These are phyloP conservation scores for Megacollybia platyphylla DNA, from an alignment of 1,284 basidiomycete genomes.

Conservation along the genomic window DNA sequence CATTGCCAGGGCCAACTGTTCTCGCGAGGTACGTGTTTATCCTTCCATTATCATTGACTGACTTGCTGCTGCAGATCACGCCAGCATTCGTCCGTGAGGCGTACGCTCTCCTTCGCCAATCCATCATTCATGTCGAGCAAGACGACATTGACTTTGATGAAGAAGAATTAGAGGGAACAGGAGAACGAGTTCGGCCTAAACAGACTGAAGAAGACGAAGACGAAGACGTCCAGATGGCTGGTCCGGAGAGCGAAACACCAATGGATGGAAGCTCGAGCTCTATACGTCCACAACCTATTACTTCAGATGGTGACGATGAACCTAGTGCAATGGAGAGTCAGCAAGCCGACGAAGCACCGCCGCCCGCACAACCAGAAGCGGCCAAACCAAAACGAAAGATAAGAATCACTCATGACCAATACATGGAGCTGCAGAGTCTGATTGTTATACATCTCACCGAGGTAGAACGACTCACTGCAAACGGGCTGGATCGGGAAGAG, in stretches of 20 bases:
- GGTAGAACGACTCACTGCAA: slow-evolving; percentile 65
- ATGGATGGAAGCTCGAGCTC: slow-evolving; percentile 42
- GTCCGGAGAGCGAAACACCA: slow-evolving; percentile 39
- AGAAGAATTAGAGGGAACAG: slow-evolving; percentile 63
- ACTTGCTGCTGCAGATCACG: slow-evolving; percentile 48
- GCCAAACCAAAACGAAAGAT: slow-evolving; percentile 57
- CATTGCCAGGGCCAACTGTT: slow-evolving; percentile 94
- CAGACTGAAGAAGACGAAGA: slow-evolving; percentile 29
- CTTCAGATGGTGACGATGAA: not conserved
- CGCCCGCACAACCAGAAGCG: slow-evolving; percentile 19
- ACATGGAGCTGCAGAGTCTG: slow-evolving; percentile 82
- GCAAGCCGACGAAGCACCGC: not conserved
- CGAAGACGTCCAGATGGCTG: slow-evolving; percentile 55
- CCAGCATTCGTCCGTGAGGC: slow-evolving; percentile 94
- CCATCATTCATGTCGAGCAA: slow-evolving; percentile 98
- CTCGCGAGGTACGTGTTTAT: slow-evolving; percentile 49
- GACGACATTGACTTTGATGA: slow-evolving; percentile 98
- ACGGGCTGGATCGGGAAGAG: slow-evolving; percentile 79
- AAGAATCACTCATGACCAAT: slow-evolving; percentile 92
- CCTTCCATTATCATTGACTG: not conserved
- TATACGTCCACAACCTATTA: slow-evolving; percentile 8
- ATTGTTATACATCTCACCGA: slow-evolving; percentile 77
- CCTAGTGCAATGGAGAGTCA: slow-evolving; percentile 8
- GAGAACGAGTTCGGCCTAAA: slow-evolving; percentile 20
- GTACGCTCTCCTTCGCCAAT: slow-evolving; percentile 86